Base-by-base conservation (phyloP, 345 rosid species). In the Rhizophora mangle region DNA sequence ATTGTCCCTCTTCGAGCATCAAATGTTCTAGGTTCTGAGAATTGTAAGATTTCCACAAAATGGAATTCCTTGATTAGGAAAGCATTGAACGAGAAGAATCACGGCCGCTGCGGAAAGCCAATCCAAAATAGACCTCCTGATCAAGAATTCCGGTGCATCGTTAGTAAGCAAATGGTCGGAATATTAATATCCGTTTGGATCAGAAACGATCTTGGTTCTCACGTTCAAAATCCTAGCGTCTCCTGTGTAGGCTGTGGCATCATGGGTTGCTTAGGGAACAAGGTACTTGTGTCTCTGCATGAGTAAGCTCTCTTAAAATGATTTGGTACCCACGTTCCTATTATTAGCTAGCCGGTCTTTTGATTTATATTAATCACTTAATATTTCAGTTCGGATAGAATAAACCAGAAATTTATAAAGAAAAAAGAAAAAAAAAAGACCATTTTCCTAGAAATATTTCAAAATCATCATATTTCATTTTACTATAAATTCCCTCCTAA, bases 111-210 rank as follows among this genome's bases (percentile, higher is more conserved):
- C 13, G 71, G 65, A 43, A 43, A 43, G 49, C 49, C 49, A 43
- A 11, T 43, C 16, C 49, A 43, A 43, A 43, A 43, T 43, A 13
- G 16, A 43, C 19, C 4, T 43, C 49, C 49, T 0, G 1, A 43
- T 43, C 49, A 43, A 43, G 49, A 43, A 3, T 89, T 81, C 63
- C 70, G 68, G 57, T 90, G 93, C 67, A 77, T 88, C n/a, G 63
- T 86, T 47, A 83, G 93, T 63, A 88, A 85, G 81, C 93, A 90
- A 72, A 90, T 90, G 96, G 96, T 90, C 46, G 96, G 96, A 53
- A 83, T 90, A 63, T 72, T 84, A 60, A 83, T 86, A 64, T 80
- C 89, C 0, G 93, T 90, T 43, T 90, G 96, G 93, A 78, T 83
- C 67, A 82, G 83, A 75, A 81, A 70, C 63, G 76, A 85, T 77